A percentile compares a stretch with the other conserved stretches of the same genome.
phyloP scores from a whole-genome alignment of 2,329 filamentous ascomycete species.

The Cephalotrichum gorgonifer region DNA sequence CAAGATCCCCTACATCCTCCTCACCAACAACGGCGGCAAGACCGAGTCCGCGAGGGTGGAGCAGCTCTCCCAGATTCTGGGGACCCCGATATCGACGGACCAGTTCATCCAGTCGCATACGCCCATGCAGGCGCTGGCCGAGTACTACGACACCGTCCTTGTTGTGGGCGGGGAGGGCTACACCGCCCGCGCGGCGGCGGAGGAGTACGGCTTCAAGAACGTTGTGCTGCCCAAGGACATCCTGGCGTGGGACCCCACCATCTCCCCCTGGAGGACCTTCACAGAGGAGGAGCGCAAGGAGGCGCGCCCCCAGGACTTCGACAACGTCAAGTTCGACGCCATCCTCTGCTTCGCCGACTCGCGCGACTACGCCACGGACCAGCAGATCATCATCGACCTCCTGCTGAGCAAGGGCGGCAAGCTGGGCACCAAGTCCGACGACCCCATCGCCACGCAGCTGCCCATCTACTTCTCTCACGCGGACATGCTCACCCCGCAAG shows the following conservation, averaged over 20 bases:
- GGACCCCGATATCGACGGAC: slow-evolving; percentile 34
- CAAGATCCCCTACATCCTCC: slow-evolving; percentile 85
- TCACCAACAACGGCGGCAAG: slow-evolving; percentile 96
- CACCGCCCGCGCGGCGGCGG: slow-evolving; percentile 16
- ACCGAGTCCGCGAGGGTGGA: slow-evolving; percentile 82
- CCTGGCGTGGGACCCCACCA: slow-evolving; percentile 57
- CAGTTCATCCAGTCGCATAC: slow-evolving; percentile 68
- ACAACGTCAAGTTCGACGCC: slow-evolving; percentile 68
- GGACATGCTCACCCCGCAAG: slow-evolving; percentile 81
- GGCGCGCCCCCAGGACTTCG: slow-evolving; percentile 52
- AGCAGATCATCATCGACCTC: slow-evolving; percentile 73
- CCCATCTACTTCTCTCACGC: slow-evolving; percentile 80
- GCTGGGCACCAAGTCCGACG: slow-evolving; percentile 66
- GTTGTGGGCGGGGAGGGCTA: slow-evolving; percentile 68
- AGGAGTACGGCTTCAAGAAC: slow-evolving; percentile 60
- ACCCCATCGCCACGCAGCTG: slow-evolving; percentile 66
- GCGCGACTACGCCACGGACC: slow-evolving; percentile 88
- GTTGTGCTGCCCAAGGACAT: slow-evolving; percentile 85
- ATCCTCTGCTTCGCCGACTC: slow-evolving; percentile 94
- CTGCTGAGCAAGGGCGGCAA: slow-evolving; percentile 67
- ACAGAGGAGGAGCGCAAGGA: slow-evolving; percentile 49
- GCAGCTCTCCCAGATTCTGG: slow-evolving; percentile 50
- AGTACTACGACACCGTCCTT: slow-evolving; percentile 51
- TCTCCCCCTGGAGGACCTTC: slow-evolving; percentile 75
- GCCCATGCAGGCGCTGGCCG: slow-evolving; percentile 51